phyloP scores from a whole-genome alignment of 306 rosid genomes.

The Cicer cuneatum region DNA sequence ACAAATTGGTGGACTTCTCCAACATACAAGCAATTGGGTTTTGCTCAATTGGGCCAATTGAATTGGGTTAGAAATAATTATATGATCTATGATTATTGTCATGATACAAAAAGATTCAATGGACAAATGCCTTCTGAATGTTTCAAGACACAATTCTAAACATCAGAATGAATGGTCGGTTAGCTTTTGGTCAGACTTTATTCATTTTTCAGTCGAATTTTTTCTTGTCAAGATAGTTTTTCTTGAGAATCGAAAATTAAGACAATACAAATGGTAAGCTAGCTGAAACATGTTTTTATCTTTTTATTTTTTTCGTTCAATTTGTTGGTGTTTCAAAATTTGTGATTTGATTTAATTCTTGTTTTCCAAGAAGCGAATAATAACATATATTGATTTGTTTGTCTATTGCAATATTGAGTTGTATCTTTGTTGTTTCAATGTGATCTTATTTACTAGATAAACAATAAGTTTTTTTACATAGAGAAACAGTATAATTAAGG shows the following conservation, averaged over 20 bases:
- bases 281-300: not conserved
- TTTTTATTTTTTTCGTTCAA: not conserved
- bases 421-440: not conserved
- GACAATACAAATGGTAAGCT: not conserved
- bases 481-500: no score
- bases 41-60: slow-evolving; percentile 53
- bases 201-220: no score
- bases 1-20: slow-evolving; percentile 79
- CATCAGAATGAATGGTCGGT: not conserved
- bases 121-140: slow-evolving; percentile 65
- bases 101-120: slow-evolving; percentile 63
- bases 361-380: not conserved
- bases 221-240: no score
- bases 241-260: no score
- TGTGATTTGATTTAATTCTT: not conserved
- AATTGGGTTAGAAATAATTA: slow-evolving; percentile 60
- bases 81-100: slow-evolving; percentile 85
- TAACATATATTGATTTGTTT: not conserved
- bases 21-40: slow-evolving; percentile 50
- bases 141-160: slow-evolving; percentile 56
- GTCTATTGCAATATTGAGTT: not conserved
- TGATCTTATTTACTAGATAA: not conserved
- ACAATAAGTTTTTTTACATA: no score
- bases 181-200: no score
- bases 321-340: not conserved